phyloP scores from a whole-genome alignment of 306 rosid species.

The Chamaecrista fasciculata region DNA sequence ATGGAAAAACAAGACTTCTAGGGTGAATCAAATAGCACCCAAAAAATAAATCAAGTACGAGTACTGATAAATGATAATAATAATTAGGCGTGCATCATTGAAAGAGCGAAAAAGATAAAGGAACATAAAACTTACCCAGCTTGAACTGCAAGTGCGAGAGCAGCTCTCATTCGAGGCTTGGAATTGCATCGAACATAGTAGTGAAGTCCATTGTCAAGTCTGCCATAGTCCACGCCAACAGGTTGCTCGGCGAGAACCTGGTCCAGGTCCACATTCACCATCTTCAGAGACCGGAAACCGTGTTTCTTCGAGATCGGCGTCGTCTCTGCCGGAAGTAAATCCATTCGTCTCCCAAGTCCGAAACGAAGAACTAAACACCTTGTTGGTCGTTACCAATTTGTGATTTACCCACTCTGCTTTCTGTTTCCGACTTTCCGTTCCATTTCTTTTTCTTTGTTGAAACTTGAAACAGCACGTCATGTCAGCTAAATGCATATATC shows the following conservation, averaged over 20 bases:
- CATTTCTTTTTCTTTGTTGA: not conserved
- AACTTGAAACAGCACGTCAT: not conserved
- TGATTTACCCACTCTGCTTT: slow-evolving; percentile 5
- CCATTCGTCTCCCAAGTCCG: slow-evolving; percentile 48
- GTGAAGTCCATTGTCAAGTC: slow-evolving; percentile 75
- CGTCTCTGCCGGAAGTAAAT: slow-evolving; percentile 67
- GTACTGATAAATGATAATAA: not conserved
- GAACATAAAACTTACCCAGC: slow-evolving; percentile 55
- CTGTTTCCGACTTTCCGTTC: no score
- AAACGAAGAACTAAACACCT: not conserved
- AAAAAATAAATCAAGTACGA: not conserved
- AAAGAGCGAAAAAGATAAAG: not conserved
- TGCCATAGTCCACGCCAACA: slow-evolving; percentile 67
- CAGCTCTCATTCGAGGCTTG: slow-evolving; percentile 93
- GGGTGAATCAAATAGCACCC: not conserved
- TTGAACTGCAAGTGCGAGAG: slow-evolving; percentile 86
- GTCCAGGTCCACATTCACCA: slow-evolving; percentile 63
- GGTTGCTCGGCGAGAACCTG: slow-evolving; percentile 55
- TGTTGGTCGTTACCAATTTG: not conserved
- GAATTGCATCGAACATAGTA: slow-evolving; percentile 91
- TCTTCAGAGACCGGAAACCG: slow-evolving; percentile 85
- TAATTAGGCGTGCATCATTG: not conserved
- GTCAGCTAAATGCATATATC: not conserved
- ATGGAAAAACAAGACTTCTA: not conserved
- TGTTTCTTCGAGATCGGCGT: slow-evolving; percentile 67